Base-by-base conservation (phyloP, 352 stramenopile species). In the Globisporangium sylvaticum region DNA sequence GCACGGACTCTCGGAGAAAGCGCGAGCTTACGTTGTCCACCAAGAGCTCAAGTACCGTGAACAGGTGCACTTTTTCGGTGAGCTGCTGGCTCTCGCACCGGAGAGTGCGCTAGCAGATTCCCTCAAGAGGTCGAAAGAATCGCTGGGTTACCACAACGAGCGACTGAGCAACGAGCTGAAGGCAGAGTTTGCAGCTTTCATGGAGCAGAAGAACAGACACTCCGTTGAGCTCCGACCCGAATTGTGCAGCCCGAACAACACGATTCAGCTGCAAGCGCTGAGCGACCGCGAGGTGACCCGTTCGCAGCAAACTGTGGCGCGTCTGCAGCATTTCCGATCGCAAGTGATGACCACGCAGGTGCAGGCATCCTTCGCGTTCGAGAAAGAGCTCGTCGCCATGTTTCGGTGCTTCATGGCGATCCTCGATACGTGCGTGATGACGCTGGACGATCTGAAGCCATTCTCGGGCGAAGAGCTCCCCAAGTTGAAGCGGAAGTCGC, bases 201-300 rank as follows among this genome's bases (percentile, higher is more conserved):
- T 84, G 48, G 58, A 77, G 2, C 62, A 75, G 24, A 91, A 90
- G 58, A 70, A 74, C 7, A 64, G 71, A 7, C 76, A 96, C 65
- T 79, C 68, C 2, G 27, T 79, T 29, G 73, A 85, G 39, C 65
- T 97, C 18, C 77, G 87, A 22, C 90, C 90, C 0, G 75, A 91
- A 29, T 71, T 96, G 29, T 90, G 85, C 62, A 92, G 81, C 14
- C 79, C 80, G 12, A 95, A 97, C 73, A 84, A 88, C 37, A 65
- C 50, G 1, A 46, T 70, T 0, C 71, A 85, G 44, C 70, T 97
- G 32, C 64, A 72, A 32, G 73, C 71, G 14, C 66, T 97, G 14
- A 84, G 83, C 61, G 66, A 71, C 4, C 84, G 78, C 25, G 90
- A 97, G 67, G 65, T 62, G 25, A 22, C 52, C 5, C 80, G 82